These are phyloP conservation scores for Sanguinoderma infundibulare DNA, from an alignment of 1,284 basidiomycete genomes.

Conservation along the genomic window DNA sequence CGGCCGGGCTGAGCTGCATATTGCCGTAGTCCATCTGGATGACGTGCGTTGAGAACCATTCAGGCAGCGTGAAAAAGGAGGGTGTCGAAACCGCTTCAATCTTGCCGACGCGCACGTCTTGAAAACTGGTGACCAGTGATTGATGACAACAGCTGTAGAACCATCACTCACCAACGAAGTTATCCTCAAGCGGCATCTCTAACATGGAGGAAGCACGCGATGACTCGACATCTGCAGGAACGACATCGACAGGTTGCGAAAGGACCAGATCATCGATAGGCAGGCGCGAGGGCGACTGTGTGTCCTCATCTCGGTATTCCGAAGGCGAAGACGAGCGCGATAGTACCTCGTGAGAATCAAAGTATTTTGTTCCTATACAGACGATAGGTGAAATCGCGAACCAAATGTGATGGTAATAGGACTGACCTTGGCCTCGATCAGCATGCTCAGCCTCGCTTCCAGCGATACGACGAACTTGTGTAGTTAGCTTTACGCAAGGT, in stretches of 20 bases:
- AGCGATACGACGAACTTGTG: slow-evolving; percentile 57
- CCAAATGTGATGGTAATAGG: too few species aligned
- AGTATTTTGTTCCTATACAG: too few species aligned
- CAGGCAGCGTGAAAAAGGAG: slow-evolving; percentile 42
- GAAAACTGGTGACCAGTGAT: slow-evolving; percentile 15
- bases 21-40: slow-evolving; percentile 31
- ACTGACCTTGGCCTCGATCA: slow-evolving; percentile 66
- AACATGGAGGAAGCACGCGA: slow-evolving; percentile 57
- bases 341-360: slow-evolving; percentile 31
- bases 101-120: slow-evolving; percentile 56
- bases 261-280: slow-evolving; percentile 34
- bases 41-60: slow-evolving; percentile 46
- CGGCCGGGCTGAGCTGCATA: slow-evolving; percentile 14
- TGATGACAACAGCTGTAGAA: background rate
- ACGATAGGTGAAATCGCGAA: too few species aligned
- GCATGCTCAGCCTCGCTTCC: slow-evolving; percentile 59
- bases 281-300: slow-evolving; percentile 37
- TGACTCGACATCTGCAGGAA: slow-evolving; percentile 72
- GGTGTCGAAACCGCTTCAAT: slow-evolving; percentile 60
- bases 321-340: slow-evolving; percentile 29
- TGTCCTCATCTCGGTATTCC: slow-evolving; percentile 25
- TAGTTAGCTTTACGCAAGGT: slow-evolving; percentile 36
- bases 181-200: slow-evolving; percentile 42
- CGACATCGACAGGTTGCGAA: slow-evolving; percentile 37
- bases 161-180: slow-evolving; percentile 46